phyloP scores from a whole-genome alignment of 2,329 filamentous ascomycete genomes.

The Uncinocarpus reesii region DNA sequence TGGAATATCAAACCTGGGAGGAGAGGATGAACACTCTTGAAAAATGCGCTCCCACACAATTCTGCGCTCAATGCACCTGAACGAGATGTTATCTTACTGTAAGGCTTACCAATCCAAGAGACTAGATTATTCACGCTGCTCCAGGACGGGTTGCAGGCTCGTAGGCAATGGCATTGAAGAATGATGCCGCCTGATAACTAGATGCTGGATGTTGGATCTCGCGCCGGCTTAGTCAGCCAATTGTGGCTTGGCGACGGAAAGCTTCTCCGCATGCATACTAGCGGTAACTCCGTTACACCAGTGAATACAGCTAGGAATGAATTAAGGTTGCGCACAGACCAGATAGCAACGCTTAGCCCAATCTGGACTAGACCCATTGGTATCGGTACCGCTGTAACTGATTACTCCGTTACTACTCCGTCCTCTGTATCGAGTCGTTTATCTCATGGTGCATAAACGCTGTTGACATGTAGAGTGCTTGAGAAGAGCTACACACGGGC shows the following conservation, averaged over 20 bases:
- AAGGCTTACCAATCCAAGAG: no score
- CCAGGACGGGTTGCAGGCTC: neutral
- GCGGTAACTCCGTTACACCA: neutral
- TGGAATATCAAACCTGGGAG: neutral
- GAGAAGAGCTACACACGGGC: no score
- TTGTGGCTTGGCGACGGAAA: conserved; percentile 10
- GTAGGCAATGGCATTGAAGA: neutral
- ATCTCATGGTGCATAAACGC: no score
- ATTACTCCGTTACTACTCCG: no score
- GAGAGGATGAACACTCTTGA: neutral
- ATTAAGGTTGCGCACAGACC: conserved; percentile 1
- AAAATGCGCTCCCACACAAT: no score
- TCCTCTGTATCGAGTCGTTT: no score
- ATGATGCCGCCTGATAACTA: neutral
- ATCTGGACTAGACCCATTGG: neutral
- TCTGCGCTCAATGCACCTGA: no score
- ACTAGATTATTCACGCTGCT: no score
- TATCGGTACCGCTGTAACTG: no score
- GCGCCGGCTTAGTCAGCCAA: neutral
- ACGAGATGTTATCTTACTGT: no score
- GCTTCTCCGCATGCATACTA: conserved; percentile 3
- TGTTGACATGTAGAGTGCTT: no score
- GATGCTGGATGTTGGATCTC: neutral
- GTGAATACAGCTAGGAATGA: conserved; percentile 1
- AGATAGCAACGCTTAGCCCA: neutral